Base-by-base conservation (phyloP, 176 grass and related monocot genomes). In the Oryza nivara region DNA sequence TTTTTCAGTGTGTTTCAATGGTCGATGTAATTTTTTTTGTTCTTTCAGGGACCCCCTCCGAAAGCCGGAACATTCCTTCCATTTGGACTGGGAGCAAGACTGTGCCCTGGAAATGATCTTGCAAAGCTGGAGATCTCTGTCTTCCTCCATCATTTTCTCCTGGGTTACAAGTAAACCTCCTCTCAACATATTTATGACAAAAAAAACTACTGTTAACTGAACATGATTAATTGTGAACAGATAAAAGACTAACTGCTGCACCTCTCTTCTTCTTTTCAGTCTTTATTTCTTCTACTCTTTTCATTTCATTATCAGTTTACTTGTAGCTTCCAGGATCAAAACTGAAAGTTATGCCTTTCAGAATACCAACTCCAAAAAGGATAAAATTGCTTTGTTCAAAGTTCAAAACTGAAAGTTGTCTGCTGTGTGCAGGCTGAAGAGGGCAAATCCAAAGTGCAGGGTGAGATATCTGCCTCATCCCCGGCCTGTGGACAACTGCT, bases 51-150 rank as follows among this genome's bases (percentile, higher is more conserved):
- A 10, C 87, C 80, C 1, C 77, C 91, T 30, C 96, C 93, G 3
- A 95, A 84, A 73, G 80, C 91, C 9, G 96, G 93, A 38, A 93
- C 91, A 12, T 98, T 98, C 91, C 91, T 98, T 4, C 70, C 89
- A 0, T 98, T 98, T 6, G 96, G 96, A 5, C 86, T 88, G 3
- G 93, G 96, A 6, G 80, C 80, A 5, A 88, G 88, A 64, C 83
- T 95, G 22, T 98, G 96, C 86, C 96, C 96, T 1, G 93, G 93
- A 63, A 94, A 95, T 67, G 93, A 98, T 17, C 93, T 98, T 3
- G 96, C 96, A 49, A 98, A 98, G 79, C 83, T 98, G 5, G 96
- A 98, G 96, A 95, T 98, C 56, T 94, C 96, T 7, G 93, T 98
- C 63, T 98, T 98, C 80, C 93, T 98, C 76, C 89, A 98, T 78